A percentile compares a stretch with the other conserved stretches of the same genome.
These are phyloP conservation scores for Fusarium sp. DNA, from an alignment of 2,329 filamentous ascomycete species.

Conservation along the genomic window DNA sequence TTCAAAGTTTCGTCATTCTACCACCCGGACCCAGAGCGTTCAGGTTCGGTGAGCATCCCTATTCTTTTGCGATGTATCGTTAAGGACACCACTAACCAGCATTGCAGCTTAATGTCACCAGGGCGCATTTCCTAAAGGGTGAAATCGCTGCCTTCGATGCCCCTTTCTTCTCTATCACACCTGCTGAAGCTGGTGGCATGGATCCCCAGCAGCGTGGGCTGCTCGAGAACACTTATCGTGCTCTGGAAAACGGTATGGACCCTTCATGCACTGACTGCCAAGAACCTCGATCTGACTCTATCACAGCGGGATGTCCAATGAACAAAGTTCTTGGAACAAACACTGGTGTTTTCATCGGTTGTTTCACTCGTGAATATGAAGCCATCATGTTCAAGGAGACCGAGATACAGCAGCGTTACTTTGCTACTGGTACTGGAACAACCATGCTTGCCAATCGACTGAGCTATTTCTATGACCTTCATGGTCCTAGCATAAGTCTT, in stretches of 20 bases:
- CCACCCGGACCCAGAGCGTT: constrained; percentile 1
- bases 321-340: background rate
- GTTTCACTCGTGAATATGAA: constrained; percentile 5
- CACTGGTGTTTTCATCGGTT: constrained; percentile 5
- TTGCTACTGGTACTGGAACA: background rate
- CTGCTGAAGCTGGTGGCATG: constrained; percentile 48
- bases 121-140: background rate
- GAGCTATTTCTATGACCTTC: constrained; percentile 3
- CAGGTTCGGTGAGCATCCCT: background rate
- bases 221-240: constrained; percentile 41
- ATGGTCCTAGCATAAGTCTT: background rate
- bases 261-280: too few species aligned
- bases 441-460: constrained; percentile 8
- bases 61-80: accelerated
- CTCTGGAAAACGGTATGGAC: constrained; percentile 37
- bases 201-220: constrained; percentile 53
- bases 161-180: constrained; percentile 50
- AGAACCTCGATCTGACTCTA: background rate
- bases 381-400: constrained; percentile 7
- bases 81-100: background rate
- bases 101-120: background rate
- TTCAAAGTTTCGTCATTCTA: constrained; percentile 6
- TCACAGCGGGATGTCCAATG: background rate
- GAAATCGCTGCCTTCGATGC: constrained; percentile 38
- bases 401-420: background rate